Conservation (phyloP, 1,284 basidiomycete species). For the Microbotryum saponariae region DNA sequence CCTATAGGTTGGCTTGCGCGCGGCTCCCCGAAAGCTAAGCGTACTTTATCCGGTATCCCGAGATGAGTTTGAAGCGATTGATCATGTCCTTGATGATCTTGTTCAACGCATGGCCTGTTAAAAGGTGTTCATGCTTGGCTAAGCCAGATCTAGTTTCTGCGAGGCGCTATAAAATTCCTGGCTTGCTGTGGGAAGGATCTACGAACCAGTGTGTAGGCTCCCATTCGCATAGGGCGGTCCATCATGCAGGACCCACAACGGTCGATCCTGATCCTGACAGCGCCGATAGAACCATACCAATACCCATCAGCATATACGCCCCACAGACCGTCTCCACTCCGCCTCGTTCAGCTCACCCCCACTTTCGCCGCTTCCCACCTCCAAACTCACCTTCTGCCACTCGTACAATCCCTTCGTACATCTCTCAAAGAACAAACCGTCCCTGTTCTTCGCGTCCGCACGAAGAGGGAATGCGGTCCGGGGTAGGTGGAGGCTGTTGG, state of each 20-base stretch:
- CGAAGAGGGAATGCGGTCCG: conserved; percentile 74
- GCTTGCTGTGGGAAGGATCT: neutral
- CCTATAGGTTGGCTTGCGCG: no score
- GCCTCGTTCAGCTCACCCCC: neutral
- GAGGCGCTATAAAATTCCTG: neutral
- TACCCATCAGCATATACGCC: neutral
- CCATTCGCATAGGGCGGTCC: conserved; percentile 98
- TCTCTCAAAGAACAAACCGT: conserved; percentile 54
- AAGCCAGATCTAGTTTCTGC: no score
- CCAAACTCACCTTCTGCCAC: conserved; percentile 61
- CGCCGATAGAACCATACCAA: neutral
- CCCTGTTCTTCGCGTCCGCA: conserved; percentile 58
- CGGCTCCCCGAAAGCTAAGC: neutral
- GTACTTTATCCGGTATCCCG: conserved; percentile 73
- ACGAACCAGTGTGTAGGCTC: conserved; percentile 81
- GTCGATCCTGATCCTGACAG: conserved; percentile 54
- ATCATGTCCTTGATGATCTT: conserved; percentile 97
- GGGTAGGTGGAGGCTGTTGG: conserved; percentile 57
- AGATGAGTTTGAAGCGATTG: conserved; percentile 75
- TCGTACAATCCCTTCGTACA: conserved; percentile 72
- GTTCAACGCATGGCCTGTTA: conserved; percentile 84
- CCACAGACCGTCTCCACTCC: neutral
- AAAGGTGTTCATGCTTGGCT: neutral
- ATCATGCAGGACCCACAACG: conserved; percentile 81
- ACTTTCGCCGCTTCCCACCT: neutral